A percentile compares a stretch with the other conserved stretches of the same genome.
Conservation (phyloP, 2,329 filamentous ascomycete genomes). For the Calonectria naviculata region DNA sequence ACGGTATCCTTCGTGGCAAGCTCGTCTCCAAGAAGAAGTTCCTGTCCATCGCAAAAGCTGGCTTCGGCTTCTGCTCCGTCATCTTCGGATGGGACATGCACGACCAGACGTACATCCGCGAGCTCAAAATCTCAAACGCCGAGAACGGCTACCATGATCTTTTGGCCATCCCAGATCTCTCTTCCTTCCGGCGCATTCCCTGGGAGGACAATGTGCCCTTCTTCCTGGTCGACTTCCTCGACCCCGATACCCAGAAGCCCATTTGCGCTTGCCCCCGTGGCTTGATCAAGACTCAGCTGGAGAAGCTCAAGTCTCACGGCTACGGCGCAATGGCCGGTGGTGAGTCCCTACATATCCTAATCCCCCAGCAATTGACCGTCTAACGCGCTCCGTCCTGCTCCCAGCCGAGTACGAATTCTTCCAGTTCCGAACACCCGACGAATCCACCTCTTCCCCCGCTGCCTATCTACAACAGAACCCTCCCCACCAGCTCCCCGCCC, state of each 20-base stretch:
- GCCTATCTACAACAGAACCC: constrained; percentile 80
- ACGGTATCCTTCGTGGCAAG: constrained; percentile 89
- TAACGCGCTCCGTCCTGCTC: background rate
- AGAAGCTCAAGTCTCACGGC: constrained; percentile 75
- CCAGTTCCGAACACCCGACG: constrained; percentile 80
- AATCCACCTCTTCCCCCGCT: constrained; percentile 72
- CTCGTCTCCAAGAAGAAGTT: constrained; percentile 95
- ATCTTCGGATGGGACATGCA: constrained; percentile 99
- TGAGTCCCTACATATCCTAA: constrained; percentile 54
- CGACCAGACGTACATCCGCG: constrained; percentile 87
- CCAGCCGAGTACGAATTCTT: constrained; percentile 95
- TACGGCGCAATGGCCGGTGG: constrained; percentile 90
- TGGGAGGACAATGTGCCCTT: constrained; percentile 92
- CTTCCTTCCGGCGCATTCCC: constrained; percentile 83
- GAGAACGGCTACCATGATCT: constrained; percentile 91
- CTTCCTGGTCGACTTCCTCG: constrained; percentile 85
- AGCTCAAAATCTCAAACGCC: constrained; percentile 88
- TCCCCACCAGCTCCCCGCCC: constrained; percentile 76
- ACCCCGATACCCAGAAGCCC: constrained; percentile 79
- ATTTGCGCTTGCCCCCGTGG: constrained; percentile 84
- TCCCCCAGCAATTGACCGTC: background rate
- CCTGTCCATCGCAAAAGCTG: constrained; percentile 80
- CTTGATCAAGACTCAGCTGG: constrained; percentile 74
- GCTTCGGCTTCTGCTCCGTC: constrained; percentile 94
- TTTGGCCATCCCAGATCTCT: constrained; percentile 83